Base-by-base conservation (phyloP, 768 basidiomycete species). In the Serendipita vermifera region DNA sequence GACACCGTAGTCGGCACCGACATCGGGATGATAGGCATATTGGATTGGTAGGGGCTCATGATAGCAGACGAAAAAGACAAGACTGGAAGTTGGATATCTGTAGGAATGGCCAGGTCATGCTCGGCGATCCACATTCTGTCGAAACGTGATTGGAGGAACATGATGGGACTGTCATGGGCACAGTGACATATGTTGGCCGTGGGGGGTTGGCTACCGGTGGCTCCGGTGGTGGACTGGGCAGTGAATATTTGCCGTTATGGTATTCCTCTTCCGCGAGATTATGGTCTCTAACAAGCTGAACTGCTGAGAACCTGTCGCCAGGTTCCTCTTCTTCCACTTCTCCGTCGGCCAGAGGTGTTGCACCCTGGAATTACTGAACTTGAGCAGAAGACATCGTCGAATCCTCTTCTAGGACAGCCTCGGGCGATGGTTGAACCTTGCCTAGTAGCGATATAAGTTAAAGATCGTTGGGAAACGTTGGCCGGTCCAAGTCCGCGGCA, bases 201-300 rank as follows among this genome's bases (percentile, higher is more conserved):
- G 46, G 17, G 24, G 24, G 9, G 5, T 15, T 51, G 17, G 9
- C 24, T 20, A 26, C 15, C 11, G 20, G 15, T 26, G 9, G 9
- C n/a, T 51, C 46, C 27, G 46, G 46, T 31, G 46, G 46, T 15
- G 46, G 46, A n/a, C 46, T 51, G 5, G 46, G 46, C 17, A 51
- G 29, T 27, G 46, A 51, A n/a, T 51, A 51, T 29, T 51, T 51
- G 5, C 46, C 46, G 17, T 31, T 51, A 31, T n/a, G 15, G 17
- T 51, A 51, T 31, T 29, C 32, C 9, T 51, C 46, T 9, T 51
- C 46, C 9, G 46, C 46, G 27, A 26, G 9, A 51, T 51, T 51
- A 31, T 51, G 17, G 5, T n/a, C 22, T 51, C 32, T 51, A 7
- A 22, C 27, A 31, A 51, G 32, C 17, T n/a, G 46, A 20, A 51